A percentile compares a stretch with the other conserved stretches of the same genome.
Conservation (phyloP, 2,329 filamentous ascomycete genomes). For the Aspergillus sclerotialis region DNA sequence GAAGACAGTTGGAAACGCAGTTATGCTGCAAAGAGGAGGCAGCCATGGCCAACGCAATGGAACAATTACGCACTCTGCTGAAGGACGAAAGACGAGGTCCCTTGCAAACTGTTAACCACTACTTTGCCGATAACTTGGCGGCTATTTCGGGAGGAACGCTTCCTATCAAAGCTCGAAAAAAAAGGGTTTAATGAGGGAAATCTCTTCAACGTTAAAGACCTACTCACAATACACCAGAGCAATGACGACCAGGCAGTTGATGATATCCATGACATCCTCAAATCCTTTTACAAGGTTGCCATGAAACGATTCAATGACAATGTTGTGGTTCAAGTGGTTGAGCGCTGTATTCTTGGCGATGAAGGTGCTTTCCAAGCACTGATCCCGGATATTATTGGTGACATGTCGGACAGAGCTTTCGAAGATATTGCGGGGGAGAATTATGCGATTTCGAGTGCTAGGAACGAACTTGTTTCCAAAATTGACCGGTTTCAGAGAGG, state of each 20-base stretch:
- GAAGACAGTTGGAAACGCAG: constrained; percentile 16
- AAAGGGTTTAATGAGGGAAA: background rate
- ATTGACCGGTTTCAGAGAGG: constrained; percentile 36
- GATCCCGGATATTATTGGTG: constrained; percentile 44
- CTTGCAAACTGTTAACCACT: constrained; percentile 46
- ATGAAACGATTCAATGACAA: constrained; percentile 57
- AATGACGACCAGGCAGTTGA: constrained; percentile 38
- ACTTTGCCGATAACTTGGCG: constrained; percentile 41
- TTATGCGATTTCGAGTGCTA: constrained; percentile 30
- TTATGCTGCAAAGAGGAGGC: constrained; percentile 29
- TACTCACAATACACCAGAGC: constrained; percentile 19
- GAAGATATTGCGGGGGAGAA: constrained; percentile 54
- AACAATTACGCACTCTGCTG: constrained; percentile 46
- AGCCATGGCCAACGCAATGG: constrained; percentile 38
- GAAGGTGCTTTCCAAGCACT: constrained; percentile 49
- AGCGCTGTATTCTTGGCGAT: constrained; percentile 47
- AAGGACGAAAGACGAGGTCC: constrained; percentile 40
- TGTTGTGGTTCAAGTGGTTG: constrained; percentile 51
- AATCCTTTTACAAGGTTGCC: constrained; percentile 56
- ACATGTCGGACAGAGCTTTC: constrained; percentile 44
- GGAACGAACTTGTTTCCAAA: constrained; percentile 40
- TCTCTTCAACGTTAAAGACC: constrained; percentile 4
- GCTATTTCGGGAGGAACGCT: constrained; percentile 11
- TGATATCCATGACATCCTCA: constrained; percentile 55
- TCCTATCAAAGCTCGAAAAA: constrained; percentile 3